Evolutionary conservation across 2,329 filamentous ascomycete genomes (phyloP).

Genomic region (Alternaria panax): DNA sequence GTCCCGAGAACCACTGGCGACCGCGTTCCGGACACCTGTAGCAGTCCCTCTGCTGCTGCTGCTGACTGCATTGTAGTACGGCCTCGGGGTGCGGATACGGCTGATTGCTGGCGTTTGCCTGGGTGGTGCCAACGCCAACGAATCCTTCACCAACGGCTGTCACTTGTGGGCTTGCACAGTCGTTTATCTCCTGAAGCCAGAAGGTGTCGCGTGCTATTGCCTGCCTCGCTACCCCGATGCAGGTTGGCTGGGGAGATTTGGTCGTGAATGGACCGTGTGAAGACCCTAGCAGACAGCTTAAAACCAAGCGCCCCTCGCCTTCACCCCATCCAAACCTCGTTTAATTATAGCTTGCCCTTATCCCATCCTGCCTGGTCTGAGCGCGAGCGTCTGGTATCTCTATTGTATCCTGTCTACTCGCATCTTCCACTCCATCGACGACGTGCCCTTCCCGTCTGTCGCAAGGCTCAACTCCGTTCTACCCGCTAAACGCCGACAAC

Average conservation of each 20-base stretch:
- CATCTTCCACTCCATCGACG: not conserved
- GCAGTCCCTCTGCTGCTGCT: not conserved
- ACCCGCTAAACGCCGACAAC: not conserved
- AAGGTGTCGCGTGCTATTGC: slow-evolving; percentile 42
- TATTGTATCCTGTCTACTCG: slow-evolving; percentile 11
- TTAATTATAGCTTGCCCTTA: slow-evolving; percentile 20
- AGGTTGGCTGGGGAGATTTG: slow-evolving; percentile 24
- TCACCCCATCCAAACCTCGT: slow-evolving; percentile 22
- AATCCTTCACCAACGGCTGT: slow-evolving; percentile 1
- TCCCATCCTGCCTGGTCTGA: slow-evolving; percentile 19
- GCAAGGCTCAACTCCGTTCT: not conserved
- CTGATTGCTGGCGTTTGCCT: not conserved
- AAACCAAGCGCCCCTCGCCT: slow-evolving; percentile 35
- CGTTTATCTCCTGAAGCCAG: slow-evolving; percentile 6
- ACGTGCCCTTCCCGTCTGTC: not conserved
- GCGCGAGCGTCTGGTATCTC: slow-evolving; percentile 19
- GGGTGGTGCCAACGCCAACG: not conserved
- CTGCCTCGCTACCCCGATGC: slow-evolving; percentile 22
- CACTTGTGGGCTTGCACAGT: slow-evolving; percentile 5
- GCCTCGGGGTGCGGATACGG: slow-evolving; percentile 2
- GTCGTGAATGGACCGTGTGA: slow-evolving; percentile 24
- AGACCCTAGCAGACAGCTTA: slow-evolving; percentile 38
- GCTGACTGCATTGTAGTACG: not conserved
- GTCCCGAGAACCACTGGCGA: slow-evolving; percentile 12
- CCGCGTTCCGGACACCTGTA: slow-evolving; percentile 21